Evolutionary conservation across 2,329 filamentous ascomycete species (phyloP), one percentile per base, ranked within the genome.

Genomic region (Colletotrichum orchidophilum): DNA sequence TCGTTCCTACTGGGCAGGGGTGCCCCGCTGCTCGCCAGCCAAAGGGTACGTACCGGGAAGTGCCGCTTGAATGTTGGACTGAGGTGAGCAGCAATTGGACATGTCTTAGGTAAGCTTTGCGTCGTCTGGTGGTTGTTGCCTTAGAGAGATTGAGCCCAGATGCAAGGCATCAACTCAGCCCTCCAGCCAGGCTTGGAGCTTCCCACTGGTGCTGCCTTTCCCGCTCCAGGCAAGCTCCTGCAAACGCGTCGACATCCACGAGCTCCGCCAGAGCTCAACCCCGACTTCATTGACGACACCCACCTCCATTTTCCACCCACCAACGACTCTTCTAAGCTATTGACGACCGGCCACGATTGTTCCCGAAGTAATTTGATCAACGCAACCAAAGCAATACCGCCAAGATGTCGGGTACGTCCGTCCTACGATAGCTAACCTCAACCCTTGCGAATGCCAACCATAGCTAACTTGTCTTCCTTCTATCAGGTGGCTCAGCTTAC

Each of bases 401-500:
- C 84, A 86, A 78, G 78, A 88, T 88, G 87, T 88, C 87, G 82
- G 85, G 87, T 87, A 77, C 68, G 84, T 80, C 58, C 70, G 84
- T 64, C 53, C 53, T 13, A 31, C 39, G 24, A 52, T 21, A 33
- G 52, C 59, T 63, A 54, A 66, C 70, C 66, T 67, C 57, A 73
- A 53, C 71, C 74, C 61, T 66, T 26, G 63, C 18, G 11, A 31
- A 29, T 12, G 46, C 54, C 55, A n/a, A 31, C 27, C 75, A 64
- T 33, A 77, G 76, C 79, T 81, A 78, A 81, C 76, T 58, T 65
- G 27, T 9, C 21, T 76, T 71, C 67, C 58, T 70, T 69, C 66
- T 31, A 74, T 78, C 78, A 94, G 92, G 92, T 84, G 93, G 91
- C 85, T 92, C 94, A 84, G 95, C 94, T 80, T 98, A 97, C 86